Conservation (phyloP, 345 rosid species). For the Gossypium australe region DNA sequence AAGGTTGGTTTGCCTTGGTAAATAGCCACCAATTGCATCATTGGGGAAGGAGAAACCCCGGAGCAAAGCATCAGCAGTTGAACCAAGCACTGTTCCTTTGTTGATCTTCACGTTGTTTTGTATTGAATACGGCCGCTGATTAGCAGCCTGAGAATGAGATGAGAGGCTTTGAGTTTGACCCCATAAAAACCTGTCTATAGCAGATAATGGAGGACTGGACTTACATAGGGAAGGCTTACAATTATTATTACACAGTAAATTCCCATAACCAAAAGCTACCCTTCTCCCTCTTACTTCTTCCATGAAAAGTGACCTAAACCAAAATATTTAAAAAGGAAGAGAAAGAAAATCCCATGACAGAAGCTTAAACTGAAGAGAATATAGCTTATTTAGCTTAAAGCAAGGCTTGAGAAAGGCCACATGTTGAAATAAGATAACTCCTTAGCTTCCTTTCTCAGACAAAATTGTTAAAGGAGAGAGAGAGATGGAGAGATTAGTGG, state of each 20-base stretch:
- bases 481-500: constrained; percentile 42
- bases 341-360: constrained; percentile 19
- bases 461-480: constrained; percentile 10
- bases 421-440: constrained; percentile 33
- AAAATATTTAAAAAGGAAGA: constrained; percentile 18
- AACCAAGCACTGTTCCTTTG: constrained; percentile 14
- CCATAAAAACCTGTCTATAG: constrained; percentile 70
- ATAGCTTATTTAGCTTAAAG: constrained; percentile 25
- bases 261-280: constrained; percentile 16
- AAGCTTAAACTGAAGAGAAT: constrained; percentile 18
- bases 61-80: constrained; percentile 11
- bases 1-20: constrained; percentile 18
- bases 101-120: constrained; percentile 17
- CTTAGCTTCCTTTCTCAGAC: constrained; percentile 45
- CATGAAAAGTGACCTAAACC: constrained; percentile 22
- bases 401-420: constrained; percentile 34
- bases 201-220: constrained; percentile 61
- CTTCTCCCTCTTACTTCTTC: constrained; percentile 22
- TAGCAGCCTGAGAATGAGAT: constrained; percentile 8
- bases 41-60: constrained; percentile 15
- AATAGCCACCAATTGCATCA: constrained; percentile 19
- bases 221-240: constrained; percentile 16
- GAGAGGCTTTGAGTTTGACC: constrained; percentile 38
- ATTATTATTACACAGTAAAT: constrained; percentile 6
- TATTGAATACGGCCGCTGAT: constrained; percentile 18